Conservation (phyloP, 1,284 basidiomycete genomes). For the Cutaneotrichosporon sp. region DNA sequence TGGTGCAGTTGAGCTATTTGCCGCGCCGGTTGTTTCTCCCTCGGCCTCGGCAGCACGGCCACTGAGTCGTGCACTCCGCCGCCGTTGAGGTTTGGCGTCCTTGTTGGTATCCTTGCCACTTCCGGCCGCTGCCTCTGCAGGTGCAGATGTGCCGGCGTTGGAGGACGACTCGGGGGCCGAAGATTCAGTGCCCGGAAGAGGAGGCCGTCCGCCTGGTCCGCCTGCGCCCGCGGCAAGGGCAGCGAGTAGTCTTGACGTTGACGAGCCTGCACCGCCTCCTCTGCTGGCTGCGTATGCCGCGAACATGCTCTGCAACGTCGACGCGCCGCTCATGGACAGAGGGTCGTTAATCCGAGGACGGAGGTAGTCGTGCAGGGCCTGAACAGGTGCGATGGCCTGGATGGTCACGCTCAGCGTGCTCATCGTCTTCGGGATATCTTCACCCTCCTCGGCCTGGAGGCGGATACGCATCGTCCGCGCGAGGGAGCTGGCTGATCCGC, state of each 20-base stretch:
- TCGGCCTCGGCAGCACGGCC: slow-evolving; percentile 53
- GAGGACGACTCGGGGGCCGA: neutral
- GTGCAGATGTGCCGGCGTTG: neutral
- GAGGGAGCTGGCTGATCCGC: slow-evolving; percentile 19
- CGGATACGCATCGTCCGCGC: slow-evolving; percentile 63
- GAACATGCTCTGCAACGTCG: slow-evolving; percentile 71
- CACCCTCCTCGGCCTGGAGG: slow-evolving; percentile 77
- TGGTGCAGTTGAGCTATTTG: too few species aligned
- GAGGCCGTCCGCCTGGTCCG: slow-evolving; percentile 20
- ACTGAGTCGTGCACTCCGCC: slow-evolving; percentile 76
- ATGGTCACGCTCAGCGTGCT: slow-evolving; percentile 90
- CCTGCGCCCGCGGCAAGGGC: slow-evolving; percentile 44
- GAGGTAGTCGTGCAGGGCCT: slow-evolving; percentile 89
- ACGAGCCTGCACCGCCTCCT: slow-evolving; percentile 14
- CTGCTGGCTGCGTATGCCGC: slow-evolving; percentile 68
- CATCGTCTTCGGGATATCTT: slow-evolving; percentile 75
- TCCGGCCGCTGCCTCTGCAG: slow-evolving; percentile 6
- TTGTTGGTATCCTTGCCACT: slow-evolving; percentile 17
- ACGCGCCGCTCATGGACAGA: slow-evolving; percentile 52
- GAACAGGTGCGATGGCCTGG: slow-evolving; percentile 93
- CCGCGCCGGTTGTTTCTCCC: too few species aligned
- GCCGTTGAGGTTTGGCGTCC: slow-evolving; percentile 49
- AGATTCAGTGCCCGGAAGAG: neutral
- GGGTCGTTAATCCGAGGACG: slow-evolving; percentile 81
- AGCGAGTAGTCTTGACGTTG: slow-evolving; percentile 56